These are phyloP conservation scores for Nannochloropsis oceanica DNA, from an alignment of 108 stramenopile genomes.

Conservation along the genomic window DNA sequence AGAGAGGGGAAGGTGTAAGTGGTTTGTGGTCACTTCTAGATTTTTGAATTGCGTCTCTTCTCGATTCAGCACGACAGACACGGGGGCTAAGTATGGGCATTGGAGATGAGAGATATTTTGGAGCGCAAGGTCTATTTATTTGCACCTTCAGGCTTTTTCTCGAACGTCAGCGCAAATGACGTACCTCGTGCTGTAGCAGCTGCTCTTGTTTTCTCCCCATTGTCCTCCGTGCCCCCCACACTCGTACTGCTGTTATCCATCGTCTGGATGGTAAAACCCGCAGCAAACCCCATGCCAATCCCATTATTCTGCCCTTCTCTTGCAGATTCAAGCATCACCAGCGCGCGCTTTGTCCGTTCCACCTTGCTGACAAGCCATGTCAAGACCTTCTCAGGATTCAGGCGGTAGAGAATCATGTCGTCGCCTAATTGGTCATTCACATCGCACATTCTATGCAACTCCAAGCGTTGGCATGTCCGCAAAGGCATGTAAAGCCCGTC, in stretches of 20 bases:
- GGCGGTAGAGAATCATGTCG: constrained; percentile 24
- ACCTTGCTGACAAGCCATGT: constrained; percentile 24
- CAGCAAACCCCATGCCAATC: not conserved
- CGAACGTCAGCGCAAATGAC: not conserved
- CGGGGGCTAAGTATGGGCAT: too few relatives aligned
- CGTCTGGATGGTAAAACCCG: not conserved
- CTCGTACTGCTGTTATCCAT: not conserved
- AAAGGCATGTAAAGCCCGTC: constrained; percentile 8
- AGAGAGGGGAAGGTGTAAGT: too few relatives aligned
- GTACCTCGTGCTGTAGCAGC: not conserved
- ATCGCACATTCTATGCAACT: constrained; percentile 30
- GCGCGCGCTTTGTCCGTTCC: constrained; percentile 5
- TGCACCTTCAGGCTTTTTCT: too few relatives aligned
- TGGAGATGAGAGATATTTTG: too few relatives aligned
- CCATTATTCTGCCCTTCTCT: not conserved
- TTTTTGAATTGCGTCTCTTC: too few relatives aligned
- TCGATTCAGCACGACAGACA: too few relatives aligned
- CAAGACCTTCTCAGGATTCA: constrained; percentile 20
- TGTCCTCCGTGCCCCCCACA: not conserved
- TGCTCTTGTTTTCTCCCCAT: not conserved
- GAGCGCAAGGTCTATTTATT: too few relatives aligned
- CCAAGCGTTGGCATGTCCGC: constrained; percentile 6
- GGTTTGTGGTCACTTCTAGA: too few relatives aligned
- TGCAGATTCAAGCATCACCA: not conserved
- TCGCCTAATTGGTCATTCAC: constrained; percentile 30